Percentiles rank a stretch among this genome's conserved stretches.
Evolutionary conservation across 306 rosid genomes (phyloP).

Genomic region (Luffa aegyptiaca): DNA sequence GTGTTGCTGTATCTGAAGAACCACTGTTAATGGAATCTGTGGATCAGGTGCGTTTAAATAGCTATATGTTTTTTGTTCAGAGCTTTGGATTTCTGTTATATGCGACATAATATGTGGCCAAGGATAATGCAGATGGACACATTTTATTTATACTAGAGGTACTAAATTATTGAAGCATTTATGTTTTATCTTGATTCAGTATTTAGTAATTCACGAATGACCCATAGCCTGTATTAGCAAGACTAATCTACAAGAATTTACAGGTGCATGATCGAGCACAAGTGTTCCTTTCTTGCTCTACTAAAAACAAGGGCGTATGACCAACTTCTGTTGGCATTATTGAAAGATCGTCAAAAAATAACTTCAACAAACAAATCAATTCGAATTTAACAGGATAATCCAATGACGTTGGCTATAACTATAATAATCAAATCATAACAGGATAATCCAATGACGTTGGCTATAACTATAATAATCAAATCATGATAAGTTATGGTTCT

Average conservation of each 20-base stretch:
- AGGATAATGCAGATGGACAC: conserved; percentile 28
- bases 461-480: not conserved
- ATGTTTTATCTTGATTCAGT: not conserved
- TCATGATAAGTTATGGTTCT: not conserved
- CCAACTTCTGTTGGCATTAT: conserved; percentile 65
- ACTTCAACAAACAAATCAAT: not conserved
- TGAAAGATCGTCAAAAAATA: conserved; percentile 45
- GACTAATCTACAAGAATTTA: conserved; percentile 4
- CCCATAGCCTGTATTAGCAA: not conserved
- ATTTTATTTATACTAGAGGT: conserved; percentile 61
- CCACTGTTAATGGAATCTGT: conserved; percentile 74
- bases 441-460: not conserved
- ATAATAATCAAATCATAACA: not conserved
- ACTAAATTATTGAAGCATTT: not conserved
- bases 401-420: not conserved
- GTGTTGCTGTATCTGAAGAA: conserved; percentile 39
- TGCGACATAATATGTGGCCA: conserved; percentile 39
- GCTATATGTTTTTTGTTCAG: conserved; percentile 40
- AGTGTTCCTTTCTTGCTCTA: conserved; percentile 59
- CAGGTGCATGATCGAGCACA: conserved; percentile 98
- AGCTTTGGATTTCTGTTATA: conserved; percentile 73
- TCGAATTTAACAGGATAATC: not conserved
- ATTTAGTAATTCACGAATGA: not conserved
- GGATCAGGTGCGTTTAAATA: conserved; percentile 57
- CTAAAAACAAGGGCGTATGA: conserved; percentile 28